A percentile compares a stretch with the other conserved stretches of the same genome.
phyloP scores from a whole-genome alignment of 2,329 filamentous ascomycete species.

The Colletotrichum sp. region DNA sequence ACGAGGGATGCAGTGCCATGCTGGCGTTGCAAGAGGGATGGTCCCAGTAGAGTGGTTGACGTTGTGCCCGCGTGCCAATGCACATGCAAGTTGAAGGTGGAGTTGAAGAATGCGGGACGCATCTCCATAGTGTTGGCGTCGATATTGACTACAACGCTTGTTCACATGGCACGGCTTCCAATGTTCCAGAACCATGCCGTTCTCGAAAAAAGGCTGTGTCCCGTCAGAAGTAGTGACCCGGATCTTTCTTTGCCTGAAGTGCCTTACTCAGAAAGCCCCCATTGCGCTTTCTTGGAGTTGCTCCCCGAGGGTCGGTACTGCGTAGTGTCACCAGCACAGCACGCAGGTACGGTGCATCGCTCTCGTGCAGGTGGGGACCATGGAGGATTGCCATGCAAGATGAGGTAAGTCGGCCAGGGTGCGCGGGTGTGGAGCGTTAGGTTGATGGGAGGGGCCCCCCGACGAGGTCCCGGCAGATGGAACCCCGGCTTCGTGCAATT shows the following conservation, averaged over 20 bases:
- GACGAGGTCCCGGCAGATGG: not conserved
- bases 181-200: not conserved
- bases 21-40: not conserved
- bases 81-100: not conserved
- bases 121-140: not conserved
- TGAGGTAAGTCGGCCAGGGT: not conserved
- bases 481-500: not conserved
- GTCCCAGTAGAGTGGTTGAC: not conserved
- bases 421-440: not conserved
- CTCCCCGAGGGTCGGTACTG: not conserved
- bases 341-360: not conserved
- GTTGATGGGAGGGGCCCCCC: not conserved
- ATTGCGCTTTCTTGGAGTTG: not conserved
- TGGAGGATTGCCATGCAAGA: conserved; percentile 5
- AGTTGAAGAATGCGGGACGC: not conserved
- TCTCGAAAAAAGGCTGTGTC: not conserved
- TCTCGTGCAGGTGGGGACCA: not conserved
- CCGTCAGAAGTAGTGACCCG: not conserved
- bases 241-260: not conserved
- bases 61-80: not conserved
- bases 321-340: not conserved
- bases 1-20: not conserved
- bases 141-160: not conserved
- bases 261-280: not conserved
- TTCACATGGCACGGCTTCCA: not conserved